Evolutionary conservation across 208 protist species (phyloP).

Genomic region (Leishmania arabica): DNA sequence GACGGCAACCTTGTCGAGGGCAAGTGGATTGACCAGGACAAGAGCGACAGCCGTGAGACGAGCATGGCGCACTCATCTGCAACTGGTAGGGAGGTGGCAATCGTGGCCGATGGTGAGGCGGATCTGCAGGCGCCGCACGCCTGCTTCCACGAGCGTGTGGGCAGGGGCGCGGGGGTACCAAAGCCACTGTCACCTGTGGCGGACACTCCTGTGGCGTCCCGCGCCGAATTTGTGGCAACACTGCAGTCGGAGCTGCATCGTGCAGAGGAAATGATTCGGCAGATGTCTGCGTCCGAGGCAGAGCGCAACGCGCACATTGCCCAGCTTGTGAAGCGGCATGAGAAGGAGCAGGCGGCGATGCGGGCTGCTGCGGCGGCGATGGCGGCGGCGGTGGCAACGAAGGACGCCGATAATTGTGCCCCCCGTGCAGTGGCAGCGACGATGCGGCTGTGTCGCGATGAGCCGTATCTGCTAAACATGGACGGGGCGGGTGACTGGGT

Average conservation of each 20-base stretch:
- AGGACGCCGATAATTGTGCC: slow-evolving; percentile 21
- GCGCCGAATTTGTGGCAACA: slow-evolving; percentile 22
- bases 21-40: not conserved
- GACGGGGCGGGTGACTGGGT: slow-evolving; percentile 78
- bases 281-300: slow-evolving; percentile 43
- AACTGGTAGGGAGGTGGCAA: not conserved
- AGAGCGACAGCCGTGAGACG: not conserved
- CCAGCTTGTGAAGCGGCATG: slow-evolving; percentile 19
- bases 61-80: not conserved
- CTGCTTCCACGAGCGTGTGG: not conserved
- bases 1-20: not conserved
- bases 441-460: slow-evolving; percentile 34
- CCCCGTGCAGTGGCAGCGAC: slow-evolving; percentile 23
- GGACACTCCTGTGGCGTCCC: not conserved
- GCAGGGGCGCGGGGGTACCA: not conserved
- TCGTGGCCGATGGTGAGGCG: too few relatives aligned
- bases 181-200: not conserved
- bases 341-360: slow-evolving; percentile 25
- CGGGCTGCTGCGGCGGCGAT: slow-evolving; percentile 6
- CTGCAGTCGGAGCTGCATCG: slow-evolving; percentile 56
- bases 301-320: slow-evolving; percentile 29
- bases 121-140: not conserved
- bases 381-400: slow-evolving; percentile 11
- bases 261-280: slow-evolving; percentile 66
- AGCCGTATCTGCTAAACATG: slow-evolving; percentile 76